Evolutionary conservation across 306 rosid species (phyloP).

Genomic region (Vicia villosa): DNA sequence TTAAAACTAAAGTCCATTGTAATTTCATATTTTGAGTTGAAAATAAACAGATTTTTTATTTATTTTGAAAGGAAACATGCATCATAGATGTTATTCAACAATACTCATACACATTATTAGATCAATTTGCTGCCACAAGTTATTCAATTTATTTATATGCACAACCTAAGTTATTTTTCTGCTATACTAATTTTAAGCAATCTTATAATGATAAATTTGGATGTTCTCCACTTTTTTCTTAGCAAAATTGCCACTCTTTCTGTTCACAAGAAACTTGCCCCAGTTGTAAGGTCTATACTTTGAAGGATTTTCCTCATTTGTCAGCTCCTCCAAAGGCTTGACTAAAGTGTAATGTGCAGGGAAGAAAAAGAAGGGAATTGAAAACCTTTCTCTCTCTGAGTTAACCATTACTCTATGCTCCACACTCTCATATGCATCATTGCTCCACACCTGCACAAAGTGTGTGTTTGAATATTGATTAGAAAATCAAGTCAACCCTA

Average conservation of each 20-base stretch:
- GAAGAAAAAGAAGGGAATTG: constrained; percentile 50
- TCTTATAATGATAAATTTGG: constrained; percentile 48
- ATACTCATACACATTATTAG: neutral
- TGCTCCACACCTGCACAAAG: constrained; percentile 72
- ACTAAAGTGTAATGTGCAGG: constrained; percentile 58
- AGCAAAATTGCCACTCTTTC: constrained; percentile 44
- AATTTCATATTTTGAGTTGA: too few species aligned
- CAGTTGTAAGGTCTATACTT: constrained; percentile 54
- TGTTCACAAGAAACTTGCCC: constrained; percentile 56
- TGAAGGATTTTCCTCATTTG: constrained; percentile 45
- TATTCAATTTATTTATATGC: neutral
- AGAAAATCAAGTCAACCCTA: too few species aligned
- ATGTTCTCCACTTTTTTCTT: constrained; percentile 53
- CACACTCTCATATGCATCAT: constrained; percentile 63
- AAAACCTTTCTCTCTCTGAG: constrained; percentile 55
- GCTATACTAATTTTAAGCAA: constrained; percentile 7
- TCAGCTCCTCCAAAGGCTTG: constrained; percentile 57
- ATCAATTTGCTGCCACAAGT: neutral
- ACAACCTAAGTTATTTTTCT: neutral
- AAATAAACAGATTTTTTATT: too few species aligned
- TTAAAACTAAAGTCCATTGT: too few species aligned
- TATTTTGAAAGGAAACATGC: too few species aligned
- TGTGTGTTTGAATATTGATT: too few species aligned
- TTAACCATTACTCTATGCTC: constrained; percentile 70
- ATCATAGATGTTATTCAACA: too few species aligned